phyloP scores from a whole-genome alignment of 768 basidiomycete species.

The Phanerochaete carnosa region DNA sequence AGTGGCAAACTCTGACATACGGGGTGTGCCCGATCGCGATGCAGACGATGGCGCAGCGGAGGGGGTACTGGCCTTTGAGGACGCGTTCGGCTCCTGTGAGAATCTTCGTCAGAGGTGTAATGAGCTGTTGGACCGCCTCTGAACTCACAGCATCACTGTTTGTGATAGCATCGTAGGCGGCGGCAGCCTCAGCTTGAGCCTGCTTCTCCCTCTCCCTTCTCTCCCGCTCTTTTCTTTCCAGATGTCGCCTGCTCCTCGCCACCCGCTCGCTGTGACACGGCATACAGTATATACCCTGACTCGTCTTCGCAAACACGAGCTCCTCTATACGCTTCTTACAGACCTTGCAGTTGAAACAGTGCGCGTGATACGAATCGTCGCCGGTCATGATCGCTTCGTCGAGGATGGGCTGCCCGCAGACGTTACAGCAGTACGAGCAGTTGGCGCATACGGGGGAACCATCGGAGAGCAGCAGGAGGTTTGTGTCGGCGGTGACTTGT shows the following conservation, averaged over 20 bases:
- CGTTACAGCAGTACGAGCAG: conserved; percentile 94
- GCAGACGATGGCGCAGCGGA: background rate
- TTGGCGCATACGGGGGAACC: conserved; percentile 95
- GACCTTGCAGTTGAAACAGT: conserved; percentile 97
- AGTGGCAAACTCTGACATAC: background rate
- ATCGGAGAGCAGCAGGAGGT: conserved; percentile 93
- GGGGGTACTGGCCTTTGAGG: background rate
- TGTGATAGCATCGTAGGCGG: conserved; percentile 11
- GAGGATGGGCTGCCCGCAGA: conserved; percentile 90
- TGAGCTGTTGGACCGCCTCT: background rate
- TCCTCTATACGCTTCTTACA: conserved; percentile 96
- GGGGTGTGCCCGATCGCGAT: background rate
- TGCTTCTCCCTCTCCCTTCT: conserved; percentile 36
- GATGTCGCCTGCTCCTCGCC: conserved; percentile 86
- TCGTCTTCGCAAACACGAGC: conserved; percentile 97
- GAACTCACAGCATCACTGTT: background rate
- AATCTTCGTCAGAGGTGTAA: background rate
- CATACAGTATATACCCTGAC: conserved; percentile 99
- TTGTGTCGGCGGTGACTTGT: conserved; percentile 94
- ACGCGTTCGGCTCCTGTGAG: background rate
- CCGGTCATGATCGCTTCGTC: conserved; percentile 99
- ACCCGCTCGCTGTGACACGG: conserved; percentile 97
- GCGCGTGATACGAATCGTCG: conserved; percentile 97
- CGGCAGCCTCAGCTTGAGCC: conserved; percentile 23
- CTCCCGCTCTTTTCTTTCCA: conserved; percentile 54